Evolutionary conservation across 2,329 filamentous ascomycete genomes (phyloP), one percentile per base, ranked within the genome.

Genomic region (Massarina eburnea): DNA sequence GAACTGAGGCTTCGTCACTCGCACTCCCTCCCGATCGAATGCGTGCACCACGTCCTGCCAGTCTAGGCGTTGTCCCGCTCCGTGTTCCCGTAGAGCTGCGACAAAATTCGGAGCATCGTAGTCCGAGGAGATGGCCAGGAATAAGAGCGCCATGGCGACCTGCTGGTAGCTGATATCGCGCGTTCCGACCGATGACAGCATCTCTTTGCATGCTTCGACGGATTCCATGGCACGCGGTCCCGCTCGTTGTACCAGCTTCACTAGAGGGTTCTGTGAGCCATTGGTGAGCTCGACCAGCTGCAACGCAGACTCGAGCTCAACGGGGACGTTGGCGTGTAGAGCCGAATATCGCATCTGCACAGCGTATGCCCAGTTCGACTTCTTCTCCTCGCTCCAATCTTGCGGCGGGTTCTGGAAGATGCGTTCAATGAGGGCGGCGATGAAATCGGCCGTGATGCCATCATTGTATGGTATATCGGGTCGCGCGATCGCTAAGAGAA

Each of bases 401-500:
- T 88, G 88, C 22, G 91, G 90, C 41, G 91, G 90, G 58, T 91
- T 85, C 70, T 94, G 85, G 43, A 95, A 84, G 59, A 95, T 88
- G 57, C 89, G 88, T 68, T 96, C 89, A 69, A 96, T 78, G 47
- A 95, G 85, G 48, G 85, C 76, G 39, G 88, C 88, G 49, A 96
- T 79, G 64, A 94, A 90, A 33, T 81, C 73, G 22, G 85, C 77
- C 9, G 76, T 78, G 43, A 91, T 71, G 49, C 88, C 85, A 54
- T 85, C 80, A 59, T 88, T 83, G 32, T 82, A 80, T 41, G 81
- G 78, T 18, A 65, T 61, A 35, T 54, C 48, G 12, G 84, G 78
- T 37, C 80, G 81, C 26, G 88, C 84, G 44, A 96, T 78, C 53
- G 86, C 84, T 61, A 90, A 83, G 41, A 95, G 76, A 66, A 96